Evolutionary conservation across 2,329 filamentous ascomycete species (phyloP), one percentile per base, ranked within the genome.

Genomic region (Trichophyton simii): DNA sequence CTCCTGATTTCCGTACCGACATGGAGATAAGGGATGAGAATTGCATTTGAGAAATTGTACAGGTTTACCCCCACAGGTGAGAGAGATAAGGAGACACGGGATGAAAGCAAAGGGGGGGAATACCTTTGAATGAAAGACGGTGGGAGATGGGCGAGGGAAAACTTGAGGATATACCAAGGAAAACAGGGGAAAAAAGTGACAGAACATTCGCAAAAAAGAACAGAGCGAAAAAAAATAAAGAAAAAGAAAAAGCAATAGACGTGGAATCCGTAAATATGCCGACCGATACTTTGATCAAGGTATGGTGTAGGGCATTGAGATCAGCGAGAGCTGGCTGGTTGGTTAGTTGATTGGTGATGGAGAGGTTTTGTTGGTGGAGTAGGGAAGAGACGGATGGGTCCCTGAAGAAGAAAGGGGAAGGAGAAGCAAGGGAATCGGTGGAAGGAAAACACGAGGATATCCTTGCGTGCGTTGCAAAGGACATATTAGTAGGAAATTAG

Each of bases 401-500:
- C 13, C 13, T 15, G 31, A 18, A 25, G 18, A 5, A 36, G 34
- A 36, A 28, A n/a, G 50, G 50, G n/a, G n/a, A 8, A 36, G 50
- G 28, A 36, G 34, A 15, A 25, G n/a, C 41, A 55, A 20, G 15
- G 34, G 50, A 55, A 2, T 20, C 28, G 28, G 18, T 13, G 28
- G 34, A 36, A 36, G 9, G 3, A 11, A 13, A 18, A 36, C 15
- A 36, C 11, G 31, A 34, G 50, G 28, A 55, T 55, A 55, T 36
- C 50, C 50, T 55, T 36, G 25, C 34, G 28, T 34, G 60, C 63
- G 60, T 63, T 48, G 57, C 57, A 64, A 61, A 62, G 48, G 58
- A 58, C 60, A 52, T 50, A 59, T 61, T 61, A 63, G 59, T 50
- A 55, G 46, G 41, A 63, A 50, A 50, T 25, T 18, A 61, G 41